These are phyloP conservation scores for Buddleja alternifolia DNA, from an alignment of 257 asterid species.

Conservation along the genomic window DNA sequence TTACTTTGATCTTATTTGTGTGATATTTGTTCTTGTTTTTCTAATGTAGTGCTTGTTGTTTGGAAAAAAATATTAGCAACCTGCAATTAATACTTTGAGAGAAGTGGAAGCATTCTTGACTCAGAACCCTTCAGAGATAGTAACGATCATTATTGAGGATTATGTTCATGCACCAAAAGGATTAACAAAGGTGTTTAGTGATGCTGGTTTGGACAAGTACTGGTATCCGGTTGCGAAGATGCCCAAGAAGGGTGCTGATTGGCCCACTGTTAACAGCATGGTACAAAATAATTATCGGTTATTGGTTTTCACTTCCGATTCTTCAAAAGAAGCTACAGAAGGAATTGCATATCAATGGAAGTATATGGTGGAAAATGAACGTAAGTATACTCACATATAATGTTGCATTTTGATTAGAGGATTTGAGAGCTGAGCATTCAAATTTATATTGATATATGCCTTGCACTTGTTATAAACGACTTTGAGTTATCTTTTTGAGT, in stretches of 20 bases:
- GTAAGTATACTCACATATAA: conserved; percentile 48
- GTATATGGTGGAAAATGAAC: conserved; percentile 91
- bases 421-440: too few relatives aligned
- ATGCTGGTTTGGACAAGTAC: conserved; percentile 89
- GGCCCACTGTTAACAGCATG: conserved; percentile 84
- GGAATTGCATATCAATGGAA: conserved; percentile 96
- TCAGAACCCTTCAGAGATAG: conserved; percentile 73
- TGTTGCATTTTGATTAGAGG: background rate
- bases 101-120: conserved; percentile 96
- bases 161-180: conserved; percentile 90
- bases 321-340: conserved; percentile 85
- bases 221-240: conserved; percentile 86
- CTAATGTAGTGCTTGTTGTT: conserved; percentile 25
- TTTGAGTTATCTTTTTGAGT: too few relatives aligned
- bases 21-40: conserved; percentile 11
- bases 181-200: conserved; percentile 67
- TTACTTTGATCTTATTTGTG: conserved; percentile 1
- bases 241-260: conserved; percentile 90
- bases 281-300: conserved; percentile 68
- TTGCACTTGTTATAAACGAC: too few relatives aligned
- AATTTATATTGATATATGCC: too few relatives aligned
- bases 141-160: conserved; percentile 94
- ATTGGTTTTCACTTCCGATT: conserved; percentile 93
- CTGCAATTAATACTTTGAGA: conserved; percentile 72
- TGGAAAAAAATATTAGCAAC: conserved; percentile 55